A percentile compares a stretch with the other conserved stretches of the same genome.
These are phyloP conservation scores for Sclerotinia minor DNA, from an alignment of 2,329 filamentous ascomycete genomes.

Conservation along the genomic window DNA sequence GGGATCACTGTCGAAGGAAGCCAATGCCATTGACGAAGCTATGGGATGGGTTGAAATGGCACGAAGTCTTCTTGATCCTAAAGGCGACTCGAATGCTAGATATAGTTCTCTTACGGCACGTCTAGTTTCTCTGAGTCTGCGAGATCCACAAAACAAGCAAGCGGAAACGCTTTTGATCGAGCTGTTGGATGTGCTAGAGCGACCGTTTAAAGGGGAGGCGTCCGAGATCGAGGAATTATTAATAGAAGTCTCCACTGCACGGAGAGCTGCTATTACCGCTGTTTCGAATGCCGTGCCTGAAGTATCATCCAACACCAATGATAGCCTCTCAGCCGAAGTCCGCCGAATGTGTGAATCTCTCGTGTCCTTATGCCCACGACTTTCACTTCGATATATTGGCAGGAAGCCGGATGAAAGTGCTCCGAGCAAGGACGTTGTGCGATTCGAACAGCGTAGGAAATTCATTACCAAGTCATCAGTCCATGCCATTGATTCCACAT, in stretches of 20 bases:
- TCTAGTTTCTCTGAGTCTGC: slow-evolving; percentile 56
- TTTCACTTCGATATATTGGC: slow-evolving; percentile 62
- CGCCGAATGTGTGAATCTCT: slow-evolving; percentile 54
- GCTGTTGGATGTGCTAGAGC: slow-evolving; percentile 57
- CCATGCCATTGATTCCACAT: slow-evolving; percentile 59
- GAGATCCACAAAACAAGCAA: slow-evolving; percentile 44
- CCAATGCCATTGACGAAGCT: slow-evolving; percentile 52
- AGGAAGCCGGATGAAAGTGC: slow-evolving; percentile 54
- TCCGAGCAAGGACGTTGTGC: slow-evolving; percentile 57
- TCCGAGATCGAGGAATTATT: slow-evolving; percentile 62
- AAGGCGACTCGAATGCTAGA: slow-evolving; percentile 38
- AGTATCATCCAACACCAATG: slow-evolving; percentile 6
- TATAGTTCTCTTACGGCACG: slow-evolving; percentile 55
- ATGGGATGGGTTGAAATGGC: slow-evolving; percentile 56
- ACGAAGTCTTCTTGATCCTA: slow-evolving; percentile 30
- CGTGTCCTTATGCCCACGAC: slow-evolving; percentile 59
- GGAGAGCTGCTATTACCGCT: slow-evolving; percentile 53
- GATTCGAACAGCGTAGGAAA: slow-evolving; percentile 60
- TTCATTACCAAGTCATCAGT: slow-evolving; percentile 51
- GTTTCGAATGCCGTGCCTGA: slow-evolving; percentile 3
- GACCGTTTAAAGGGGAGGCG: slow-evolving; percentile 58
- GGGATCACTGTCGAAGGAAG: slow-evolving; percentile 50
- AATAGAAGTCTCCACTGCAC: slow-evolving; percentile 54
- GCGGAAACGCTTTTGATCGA: slow-evolving; percentile 49
- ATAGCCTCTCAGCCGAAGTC: slow-evolving; percentile 31